Evolutionary conservation across 2,329 filamentous ascomycete species (phyloP).

Genomic region (Geosmithia flava): DNA sequence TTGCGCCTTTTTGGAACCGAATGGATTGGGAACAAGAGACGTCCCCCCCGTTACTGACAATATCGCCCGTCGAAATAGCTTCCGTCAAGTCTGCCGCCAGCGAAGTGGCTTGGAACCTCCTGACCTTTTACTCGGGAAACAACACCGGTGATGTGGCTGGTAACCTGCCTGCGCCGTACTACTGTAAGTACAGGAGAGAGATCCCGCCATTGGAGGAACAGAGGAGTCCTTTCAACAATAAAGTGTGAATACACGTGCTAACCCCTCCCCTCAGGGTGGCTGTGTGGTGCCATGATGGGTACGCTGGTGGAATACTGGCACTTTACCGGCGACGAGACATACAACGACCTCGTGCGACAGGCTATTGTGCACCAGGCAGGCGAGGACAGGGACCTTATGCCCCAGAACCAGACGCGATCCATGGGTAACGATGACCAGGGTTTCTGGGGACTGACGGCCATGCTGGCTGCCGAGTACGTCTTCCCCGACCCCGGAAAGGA

Average conservation of each 20-base stretch:
- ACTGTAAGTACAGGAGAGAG: conserved; percentile 33
- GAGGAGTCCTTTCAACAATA: neutral
- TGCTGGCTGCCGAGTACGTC: conserved; percentile 65
- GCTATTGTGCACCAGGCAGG: conserved; percentile 50
- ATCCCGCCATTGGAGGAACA: neutral
- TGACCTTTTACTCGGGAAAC: conserved; percentile 43
- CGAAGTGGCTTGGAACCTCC: conserved; percentile 32
- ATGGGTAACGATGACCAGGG: conserved; percentile 66
- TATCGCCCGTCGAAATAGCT: conserved; percentile 15
- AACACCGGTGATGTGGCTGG: conserved; percentile 45
- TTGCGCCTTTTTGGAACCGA: too few relatives aligned
- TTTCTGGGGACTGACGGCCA: conserved; percentile 77
- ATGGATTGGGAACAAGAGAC: neutral
- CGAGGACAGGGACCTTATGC: conserved; percentile 51
- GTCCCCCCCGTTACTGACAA: neutral
- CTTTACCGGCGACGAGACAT: conserved; percentile 52
- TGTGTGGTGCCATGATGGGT: conserved; percentile 60
- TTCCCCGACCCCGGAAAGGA: conserved; percentile 55
- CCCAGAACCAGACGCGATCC: conserved; percentile 47
- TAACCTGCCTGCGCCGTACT: conserved; percentile 49
- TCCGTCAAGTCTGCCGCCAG: conserved; percentile 36
- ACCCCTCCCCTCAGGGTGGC: conserved; percentile 40
- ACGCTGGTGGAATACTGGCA: conserved; percentile 62
- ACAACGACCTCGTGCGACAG: conserved; percentile 46
- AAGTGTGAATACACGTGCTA: neutral